phyloP scores from a whole-genome alignment of 2,329 filamentous ascomycete genomes.

The Hansfordia pulvinata region DNA sequence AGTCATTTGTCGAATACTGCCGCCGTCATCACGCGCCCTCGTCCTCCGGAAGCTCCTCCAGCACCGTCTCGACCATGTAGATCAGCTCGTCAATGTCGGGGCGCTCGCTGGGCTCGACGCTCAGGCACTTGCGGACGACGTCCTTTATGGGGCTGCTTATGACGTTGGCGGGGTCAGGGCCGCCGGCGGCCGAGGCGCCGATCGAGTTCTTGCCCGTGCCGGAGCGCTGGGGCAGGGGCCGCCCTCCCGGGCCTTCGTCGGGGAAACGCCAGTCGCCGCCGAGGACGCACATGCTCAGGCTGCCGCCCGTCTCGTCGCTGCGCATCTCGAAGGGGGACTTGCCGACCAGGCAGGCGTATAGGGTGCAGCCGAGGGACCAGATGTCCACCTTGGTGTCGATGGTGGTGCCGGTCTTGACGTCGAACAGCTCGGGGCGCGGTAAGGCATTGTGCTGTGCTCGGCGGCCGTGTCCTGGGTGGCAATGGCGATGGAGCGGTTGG shows the following conservation, averaged over 20 bases:
- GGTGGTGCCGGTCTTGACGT: constrained; percentile 83
- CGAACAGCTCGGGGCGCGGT: constrained; percentile 96
- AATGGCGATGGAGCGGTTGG: constrained; percentile 77
- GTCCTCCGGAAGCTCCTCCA: constrained; percentile 17
- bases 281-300: constrained; percentile 79
- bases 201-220: constrained; percentile 29
- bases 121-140: constrained; percentile 74
- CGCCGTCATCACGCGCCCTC: too few species aligned
- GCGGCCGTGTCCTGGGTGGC: constrained; percentile 89
- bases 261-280: constrained; percentile 96
- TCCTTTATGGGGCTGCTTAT: constrained; percentile 79
- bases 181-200: constrained; percentile 13
- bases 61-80: constrained; percentile 16
- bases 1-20: too few species aligned
- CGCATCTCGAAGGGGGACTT: constrained; percentile 96
- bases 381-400: constrained; percentile 97
- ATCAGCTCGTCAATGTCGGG: constrained; percentile 34
- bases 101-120: constrained; percentile 74
- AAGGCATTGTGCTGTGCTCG: constrained; percentile 97
- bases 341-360: constrained; percentile 91
- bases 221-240: too few species aligned
- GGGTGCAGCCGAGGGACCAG: constrained; percentile 93
- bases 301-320: constrained; percentile 90
- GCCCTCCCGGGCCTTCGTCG: constrained; percentile 59
- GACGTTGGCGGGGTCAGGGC: constrained; percentile 20